Percentiles rank a stretch among this genome's conserved stretches.
Conservation (phyloP, 176 grass and related monocot genomes). For the Calamus simplicifolius region DNA sequence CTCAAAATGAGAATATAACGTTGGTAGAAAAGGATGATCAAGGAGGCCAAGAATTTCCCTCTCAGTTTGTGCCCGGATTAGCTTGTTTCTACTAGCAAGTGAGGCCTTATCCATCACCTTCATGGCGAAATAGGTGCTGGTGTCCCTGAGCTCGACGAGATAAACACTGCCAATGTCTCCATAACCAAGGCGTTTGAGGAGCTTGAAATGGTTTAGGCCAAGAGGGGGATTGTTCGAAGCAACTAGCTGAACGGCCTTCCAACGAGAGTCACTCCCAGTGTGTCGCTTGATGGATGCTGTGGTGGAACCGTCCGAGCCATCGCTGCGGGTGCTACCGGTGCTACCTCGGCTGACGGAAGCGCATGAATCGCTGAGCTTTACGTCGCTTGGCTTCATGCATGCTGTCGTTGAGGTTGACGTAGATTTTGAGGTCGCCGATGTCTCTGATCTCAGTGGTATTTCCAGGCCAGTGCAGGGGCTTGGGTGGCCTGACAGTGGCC, state of each 20-base stretch:
- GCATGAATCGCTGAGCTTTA: not conserved
- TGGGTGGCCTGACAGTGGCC: not conserved
- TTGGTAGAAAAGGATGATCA: constrained; percentile 5
- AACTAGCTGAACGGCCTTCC: constrained; percentile 5
- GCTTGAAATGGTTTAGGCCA: constrained; percentile 9
- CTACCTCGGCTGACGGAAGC: not conserved
- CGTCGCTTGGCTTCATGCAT: not conserved
- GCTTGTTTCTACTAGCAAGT: constrained; percentile 7
- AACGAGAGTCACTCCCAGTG: not conserved
- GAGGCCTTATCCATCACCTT: constrained; percentile 13
- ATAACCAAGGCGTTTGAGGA: constrained; percentile 11
- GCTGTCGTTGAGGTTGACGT: constrained; percentile 2
- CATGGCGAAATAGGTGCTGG: constrained; percentile 3
- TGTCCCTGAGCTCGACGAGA: constrained; percentile 4
- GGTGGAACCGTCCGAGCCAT: not conserved
- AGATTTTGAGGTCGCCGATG: not conserved
- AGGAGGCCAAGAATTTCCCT: constrained; percentile 14
- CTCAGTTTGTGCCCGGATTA: constrained; percentile 12
- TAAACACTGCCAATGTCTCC: constrained; percentile 16
- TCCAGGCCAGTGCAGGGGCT: not conserved
- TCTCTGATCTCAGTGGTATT: not conserved
- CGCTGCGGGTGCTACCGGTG: not conserved
- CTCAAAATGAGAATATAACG: constrained; percentile 10
- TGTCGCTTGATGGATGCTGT: constrained; percentile 8
- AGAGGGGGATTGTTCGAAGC: not conserved